These are phyloP conservation scores for Citrus hindsii DNA, from an alignment of 345 rosid species.

Conservation along the genomic window DNA sequence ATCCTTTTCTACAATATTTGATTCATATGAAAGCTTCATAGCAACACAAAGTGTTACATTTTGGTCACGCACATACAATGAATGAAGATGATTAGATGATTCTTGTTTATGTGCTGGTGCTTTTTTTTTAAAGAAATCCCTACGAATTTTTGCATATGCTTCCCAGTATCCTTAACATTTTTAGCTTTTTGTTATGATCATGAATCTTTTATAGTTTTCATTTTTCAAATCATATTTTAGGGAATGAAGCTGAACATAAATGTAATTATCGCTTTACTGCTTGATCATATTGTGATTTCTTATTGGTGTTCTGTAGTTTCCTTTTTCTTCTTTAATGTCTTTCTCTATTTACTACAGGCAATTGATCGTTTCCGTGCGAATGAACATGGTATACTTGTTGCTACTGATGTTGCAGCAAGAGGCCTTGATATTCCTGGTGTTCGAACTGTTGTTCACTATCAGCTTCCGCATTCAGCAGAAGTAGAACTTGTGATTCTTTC, in stretches of 20 bases:
- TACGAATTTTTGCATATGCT: not conserved
- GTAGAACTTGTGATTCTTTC: constrained; percentile 14
- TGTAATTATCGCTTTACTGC: not conserved
- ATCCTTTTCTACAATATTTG: not conserved
- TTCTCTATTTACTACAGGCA: constrained; percentile 46
- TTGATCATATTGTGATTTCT: not conserved
- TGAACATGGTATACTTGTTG: constrained; percentile 80
- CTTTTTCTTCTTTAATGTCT: constrained; percentile 9
- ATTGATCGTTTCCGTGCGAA: constrained; percentile 80
- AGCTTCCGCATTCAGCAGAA: constrained; percentile 97
- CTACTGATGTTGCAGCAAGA: constrained; percentile 98
- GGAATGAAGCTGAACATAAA: not conserved
- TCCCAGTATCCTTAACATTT: not conserved
- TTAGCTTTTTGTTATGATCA: not conserved
- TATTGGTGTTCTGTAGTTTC: constrained; percentile 5
- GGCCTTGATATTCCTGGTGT: constrained; percentile 96
- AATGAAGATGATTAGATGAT: not conserved
- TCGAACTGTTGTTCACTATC: constrained; percentile 92
- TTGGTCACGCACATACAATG: not conserved
- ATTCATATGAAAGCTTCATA: not conserved
- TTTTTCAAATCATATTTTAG: not conserved
- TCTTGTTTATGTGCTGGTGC: not conserved
- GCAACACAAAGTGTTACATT: not conserved
- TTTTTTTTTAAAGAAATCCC: not conserved
- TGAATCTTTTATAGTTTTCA: not conserved